phyloP scores from a whole-genome alignment of 768 basidiomycete species.

The Pisolithus sp. region DNA sequence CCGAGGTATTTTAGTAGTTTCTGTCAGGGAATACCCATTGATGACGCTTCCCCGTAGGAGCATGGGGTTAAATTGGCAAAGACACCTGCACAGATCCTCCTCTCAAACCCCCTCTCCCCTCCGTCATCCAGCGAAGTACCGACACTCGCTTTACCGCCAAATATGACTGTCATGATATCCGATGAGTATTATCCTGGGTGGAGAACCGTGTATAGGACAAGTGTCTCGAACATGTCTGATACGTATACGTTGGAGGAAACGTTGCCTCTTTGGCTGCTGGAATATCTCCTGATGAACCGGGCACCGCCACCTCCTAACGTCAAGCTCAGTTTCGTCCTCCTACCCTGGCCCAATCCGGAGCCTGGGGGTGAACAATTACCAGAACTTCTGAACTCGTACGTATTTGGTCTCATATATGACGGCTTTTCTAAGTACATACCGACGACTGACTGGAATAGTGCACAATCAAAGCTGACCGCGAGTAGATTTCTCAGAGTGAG shows the following conservation, averaged over 20 bases:
- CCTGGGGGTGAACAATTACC: conserved; percentile 58
- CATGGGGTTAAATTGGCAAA: conserved; percentile 29
- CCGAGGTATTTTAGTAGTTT: conserved; percentile 20
- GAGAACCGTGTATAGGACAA: conserved; percentile 71
- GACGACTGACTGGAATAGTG: conserved; percentile 30
- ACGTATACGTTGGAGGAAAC: conserved; percentile 56
- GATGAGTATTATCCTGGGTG: conserved; percentile 77
- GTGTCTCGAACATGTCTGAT: conserved; percentile 54
- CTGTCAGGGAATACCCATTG: background rate
- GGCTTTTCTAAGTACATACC: background rate
- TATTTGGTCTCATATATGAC: conserved; percentile 8
- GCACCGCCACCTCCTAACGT: conserved; percentile 43
- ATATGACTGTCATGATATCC: conserved; percentile 67
- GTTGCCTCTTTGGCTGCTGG: conserved; percentile 85
- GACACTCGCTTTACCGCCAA: conserved; percentile 46
- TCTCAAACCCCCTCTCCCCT: conserved; percentile 53
- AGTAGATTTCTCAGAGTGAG: conserved; percentile 78
- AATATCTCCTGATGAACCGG: conserved; percentile 74
- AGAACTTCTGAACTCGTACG: conserved; percentile 81
- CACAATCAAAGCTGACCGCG: conserved; percentile 84
- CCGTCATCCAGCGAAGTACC: conserved; percentile 73
- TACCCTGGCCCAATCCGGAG: conserved; percentile 65
- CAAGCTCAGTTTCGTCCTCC: conserved; percentile 86
- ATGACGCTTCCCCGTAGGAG: conserved; percentile 16
- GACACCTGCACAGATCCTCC: conserved; percentile 48